A percentile compares a stretch with the other conserved stretches of the same genome.
phyloP scores from a whole-genome alignment of 352 stramenopile genomes.

The Phytophthora vignae region DNA sequence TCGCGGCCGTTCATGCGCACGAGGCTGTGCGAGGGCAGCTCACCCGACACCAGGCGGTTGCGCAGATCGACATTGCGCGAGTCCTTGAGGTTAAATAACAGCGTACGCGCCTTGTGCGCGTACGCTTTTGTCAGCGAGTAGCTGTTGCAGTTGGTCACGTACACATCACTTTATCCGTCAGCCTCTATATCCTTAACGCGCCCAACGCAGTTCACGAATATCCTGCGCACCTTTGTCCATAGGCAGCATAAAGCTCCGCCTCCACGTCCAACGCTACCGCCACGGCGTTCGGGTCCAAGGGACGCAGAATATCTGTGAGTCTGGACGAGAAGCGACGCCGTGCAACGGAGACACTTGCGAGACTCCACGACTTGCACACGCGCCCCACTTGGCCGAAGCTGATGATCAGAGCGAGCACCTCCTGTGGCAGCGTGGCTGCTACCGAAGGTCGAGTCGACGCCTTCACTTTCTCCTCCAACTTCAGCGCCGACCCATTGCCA shows the following conservation, averaged over 20 bases:
- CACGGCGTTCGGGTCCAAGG: slow-evolving; percentile 55
- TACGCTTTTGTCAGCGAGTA: slow-evolving; percentile 81
- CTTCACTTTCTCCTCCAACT: slow-evolving; percentile 15
- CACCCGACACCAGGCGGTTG: slow-evolving; percentile 69
- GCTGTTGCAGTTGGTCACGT: slow-evolving; percentile 27
- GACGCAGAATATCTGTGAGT: slow-evolving; percentile 61
- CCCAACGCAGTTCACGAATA: neutral
- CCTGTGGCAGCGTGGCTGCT: slow-evolving; percentile 66
- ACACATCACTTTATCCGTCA: slow-evolving; percentile 3
- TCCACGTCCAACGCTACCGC: slow-evolving; percentile 67
- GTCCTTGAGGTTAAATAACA: slow-evolving; percentile 89
- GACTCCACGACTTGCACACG: slow-evolving; percentile 85
- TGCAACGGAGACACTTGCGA: slow-evolving; percentile 70
- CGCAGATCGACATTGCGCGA: slow-evolving; percentile 69
- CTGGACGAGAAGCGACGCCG: slow-evolving; percentile 67
- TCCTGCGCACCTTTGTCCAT: slow-evolving; percentile 61
- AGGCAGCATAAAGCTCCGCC: slow-evolving; percentile 58
- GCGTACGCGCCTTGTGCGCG: slow-evolving; percentile 77
- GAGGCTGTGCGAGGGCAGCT: slow-evolving; percentile 57
- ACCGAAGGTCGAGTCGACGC: slow-evolving; percentile 18
- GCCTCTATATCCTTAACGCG: neutral
- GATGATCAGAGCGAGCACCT: slow-evolving; percentile 79
- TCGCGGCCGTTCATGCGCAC: slow-evolving; percentile 82
- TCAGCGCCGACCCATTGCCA: neutral
- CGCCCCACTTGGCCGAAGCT: slow-evolving; percentile 76